Conservation (phyloP, 257 asterid species). For the Coffea eugenioides region DNA sequence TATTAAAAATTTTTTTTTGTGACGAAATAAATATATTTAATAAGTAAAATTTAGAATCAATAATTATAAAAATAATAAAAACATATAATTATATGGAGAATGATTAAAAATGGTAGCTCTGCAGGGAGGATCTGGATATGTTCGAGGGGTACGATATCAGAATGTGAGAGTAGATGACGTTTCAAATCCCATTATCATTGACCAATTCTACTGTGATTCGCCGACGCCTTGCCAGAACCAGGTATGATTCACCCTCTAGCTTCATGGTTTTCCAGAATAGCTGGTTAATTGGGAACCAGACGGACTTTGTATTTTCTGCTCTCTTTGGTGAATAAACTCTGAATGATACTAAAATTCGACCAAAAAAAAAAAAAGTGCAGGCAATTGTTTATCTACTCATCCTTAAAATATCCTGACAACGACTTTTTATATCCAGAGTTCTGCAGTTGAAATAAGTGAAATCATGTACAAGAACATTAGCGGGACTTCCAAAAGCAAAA, state of each 20-base stretch:
- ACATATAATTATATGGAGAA: too few species aligned
- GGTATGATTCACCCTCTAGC: constrained; percentile 32
- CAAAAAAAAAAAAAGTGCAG: neutral
- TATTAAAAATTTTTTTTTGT: too few species aligned
- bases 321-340: neutral
- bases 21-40: too few species aligned
- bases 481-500: constrained; percentile 58
- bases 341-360: neutral
- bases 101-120: too few species aligned
- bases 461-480: constrained; percentile 56
- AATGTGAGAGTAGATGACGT: constrained; percentile 79
- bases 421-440: constrained; percentile 39
- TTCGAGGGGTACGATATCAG: constrained; percentile 57
- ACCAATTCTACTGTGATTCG: constrained; percentile 92
- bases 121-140: constrained; percentile 90
- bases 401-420: neutral
- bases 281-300: neutral
- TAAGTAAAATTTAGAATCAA: too few species aligned
- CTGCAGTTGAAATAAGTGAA: constrained; percentile 71
- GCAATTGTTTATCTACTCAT: neutral
- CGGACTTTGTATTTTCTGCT: neutral
- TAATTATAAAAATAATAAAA: too few species aligned
- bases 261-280: constrained; percentile 1
- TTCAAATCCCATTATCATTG: constrained; percentile 83
- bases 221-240: constrained; percentile 71